Conservation (phyloP, 2,329 filamentous ascomycete species). For the Hypoxylon sp. region DNA sequence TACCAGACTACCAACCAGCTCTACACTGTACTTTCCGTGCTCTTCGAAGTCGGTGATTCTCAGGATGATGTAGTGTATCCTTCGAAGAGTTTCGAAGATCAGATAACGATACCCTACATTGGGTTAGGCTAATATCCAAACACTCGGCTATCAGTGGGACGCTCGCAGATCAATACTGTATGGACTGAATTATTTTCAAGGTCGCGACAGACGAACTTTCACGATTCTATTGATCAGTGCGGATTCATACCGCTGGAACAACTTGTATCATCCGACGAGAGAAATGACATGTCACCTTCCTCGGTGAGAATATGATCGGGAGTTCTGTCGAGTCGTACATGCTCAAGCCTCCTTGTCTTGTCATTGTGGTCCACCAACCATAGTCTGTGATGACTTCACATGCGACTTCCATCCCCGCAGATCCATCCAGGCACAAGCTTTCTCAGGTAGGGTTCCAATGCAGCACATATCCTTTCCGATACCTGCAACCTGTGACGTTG, state of each 20-base stretch:
- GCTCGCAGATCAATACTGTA: slow-evolving; percentile 1
- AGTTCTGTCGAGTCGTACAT: slow-evolving; percentile 19
- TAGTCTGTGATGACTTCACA: slow-evolving; percentile 18
- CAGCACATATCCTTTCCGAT: slow-evolving; percentile 15
- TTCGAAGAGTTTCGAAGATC: slow-evolving; percentile 17
- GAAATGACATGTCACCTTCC: slow-evolving; percentile 24
- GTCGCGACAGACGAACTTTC: slow-evolving; percentile 10
- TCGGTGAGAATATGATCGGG: slow-evolving; percentile 18
- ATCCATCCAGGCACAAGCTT: slow-evolving; percentile 16
- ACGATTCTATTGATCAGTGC: slow-evolving; percentile 13
- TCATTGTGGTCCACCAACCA: slow-evolving; percentile 6
- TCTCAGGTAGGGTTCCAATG: slow-evolving; percentile 33
- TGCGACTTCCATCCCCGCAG: slow-evolving; percentile 23
- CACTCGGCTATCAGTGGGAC: neutral
- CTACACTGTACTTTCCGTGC: slow-evolving; percentile 4
- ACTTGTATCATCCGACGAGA: slow-evolving; percentile 2
- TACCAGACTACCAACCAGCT: slow-evolving; percentile 12
- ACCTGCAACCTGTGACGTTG: slow-evolving; percentile 9
- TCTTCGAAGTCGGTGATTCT: slow-evolving; percentile 28
- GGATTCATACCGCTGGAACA: slow-evolving; percentile 7
- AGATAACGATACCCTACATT: slow-evolving; percentile 2
- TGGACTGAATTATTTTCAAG: neutral
- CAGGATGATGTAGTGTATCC: slow-evolving; percentile 25
- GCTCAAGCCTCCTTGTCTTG: neutral
- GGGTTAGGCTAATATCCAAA: slow-evolving; percentile 1